Evolutionary conservation across 1,284 basidiomycete genomes (phyloP).

Genomic region (Ustilago nuda): DNA sequence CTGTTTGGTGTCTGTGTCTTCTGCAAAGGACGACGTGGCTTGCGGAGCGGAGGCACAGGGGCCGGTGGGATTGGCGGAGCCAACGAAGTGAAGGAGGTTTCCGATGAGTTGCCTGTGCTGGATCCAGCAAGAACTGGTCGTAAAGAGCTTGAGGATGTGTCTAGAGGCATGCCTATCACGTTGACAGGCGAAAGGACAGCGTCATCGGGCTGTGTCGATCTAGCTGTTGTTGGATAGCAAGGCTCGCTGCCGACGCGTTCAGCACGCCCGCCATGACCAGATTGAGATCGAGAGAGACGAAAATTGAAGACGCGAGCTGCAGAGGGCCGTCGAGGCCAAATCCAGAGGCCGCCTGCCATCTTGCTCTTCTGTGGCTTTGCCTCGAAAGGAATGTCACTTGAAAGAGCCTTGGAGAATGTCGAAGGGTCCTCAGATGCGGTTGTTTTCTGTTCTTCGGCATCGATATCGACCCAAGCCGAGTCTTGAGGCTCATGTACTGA

Average conservation of each 20-base stretch:
- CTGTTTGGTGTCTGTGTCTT: not conserved
- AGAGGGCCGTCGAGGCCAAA: slow-evolving; percentile 20
- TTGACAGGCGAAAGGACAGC: slow-evolving; percentile 5
- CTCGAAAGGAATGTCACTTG: not conserved
- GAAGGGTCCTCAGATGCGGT: not conserved
- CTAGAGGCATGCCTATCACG: slow-evolving; percentile 17
- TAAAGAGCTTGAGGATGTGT: not conserved
- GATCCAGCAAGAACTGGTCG: not conserved
- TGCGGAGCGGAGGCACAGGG: slow-evolving; percentile 33
- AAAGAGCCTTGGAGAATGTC: not conserved
- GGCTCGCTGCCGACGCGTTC: not conserved
- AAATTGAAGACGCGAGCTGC: slow-evolving; percentile 17
- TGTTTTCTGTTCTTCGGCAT: not conserved
- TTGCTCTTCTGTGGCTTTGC: slow-evolving; percentile 6
- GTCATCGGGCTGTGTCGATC: not conserved
- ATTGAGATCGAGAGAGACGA: slow-evolving; percentile 4
- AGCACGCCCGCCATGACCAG: slow-evolving; percentile 1
- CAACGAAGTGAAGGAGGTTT: slow-evolving; percentile 28
- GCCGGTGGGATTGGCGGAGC: slow-evolving; percentile 21
- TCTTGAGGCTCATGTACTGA: not conserved
- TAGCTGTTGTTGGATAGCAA: not conserved
- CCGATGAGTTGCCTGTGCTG: slow-evolving; percentile 14
- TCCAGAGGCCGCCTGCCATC: slow-evolving; percentile 22
- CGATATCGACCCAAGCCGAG: slow-evolving; percentile 13
- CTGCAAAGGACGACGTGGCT: slow-evolving; percentile 9